Conservation (phyloP, 257 asterid species). For the Osmanthus fragrans region DNA sequence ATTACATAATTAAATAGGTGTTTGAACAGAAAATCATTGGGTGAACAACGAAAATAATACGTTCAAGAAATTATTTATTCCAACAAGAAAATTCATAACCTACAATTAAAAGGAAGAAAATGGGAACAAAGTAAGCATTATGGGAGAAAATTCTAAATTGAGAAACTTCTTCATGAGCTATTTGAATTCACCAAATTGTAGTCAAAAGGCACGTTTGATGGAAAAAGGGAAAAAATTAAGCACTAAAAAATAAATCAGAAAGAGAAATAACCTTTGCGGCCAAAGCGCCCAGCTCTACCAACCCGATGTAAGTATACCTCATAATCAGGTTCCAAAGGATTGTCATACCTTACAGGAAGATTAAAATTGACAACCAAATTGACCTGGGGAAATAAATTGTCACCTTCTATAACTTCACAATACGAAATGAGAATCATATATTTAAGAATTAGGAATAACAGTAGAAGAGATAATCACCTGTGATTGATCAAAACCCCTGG, state of each 20-base stretch:
- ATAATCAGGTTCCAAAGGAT: constrained; percentile 67
- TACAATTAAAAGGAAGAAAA: background rate
- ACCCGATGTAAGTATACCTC: constrained; percentile 93
- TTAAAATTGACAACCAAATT: constrained; percentile 89
- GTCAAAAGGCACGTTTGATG: background rate
- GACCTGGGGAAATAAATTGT: constrained; percentile 50
- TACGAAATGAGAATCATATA: constrained; percentile 3
- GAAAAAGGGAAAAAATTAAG: background rate
- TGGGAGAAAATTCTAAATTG: background rate
- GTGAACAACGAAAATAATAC: background rate
- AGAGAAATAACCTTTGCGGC: constrained; percentile 73
- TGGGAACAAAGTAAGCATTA: background rate
- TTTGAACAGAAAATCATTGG: background rate
- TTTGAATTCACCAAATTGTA: background rate
- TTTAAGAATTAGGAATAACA: background rate
- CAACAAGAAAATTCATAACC: background rate
- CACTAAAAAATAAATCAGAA: background rate
- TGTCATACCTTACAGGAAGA: constrained; percentile 57
- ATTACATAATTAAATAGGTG: background rate
- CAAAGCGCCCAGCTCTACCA: constrained; percentile 99
- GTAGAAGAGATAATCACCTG: constrained; percentile 47
- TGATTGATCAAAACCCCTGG: constrained; percentile 93
- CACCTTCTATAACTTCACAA: background rate
- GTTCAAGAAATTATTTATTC: background rate
- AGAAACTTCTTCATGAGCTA: background rate